Evolutionary conservation across 768 basidiomycete species (phyloP).

Genomic region (Tulasnella sp.): DNA sequence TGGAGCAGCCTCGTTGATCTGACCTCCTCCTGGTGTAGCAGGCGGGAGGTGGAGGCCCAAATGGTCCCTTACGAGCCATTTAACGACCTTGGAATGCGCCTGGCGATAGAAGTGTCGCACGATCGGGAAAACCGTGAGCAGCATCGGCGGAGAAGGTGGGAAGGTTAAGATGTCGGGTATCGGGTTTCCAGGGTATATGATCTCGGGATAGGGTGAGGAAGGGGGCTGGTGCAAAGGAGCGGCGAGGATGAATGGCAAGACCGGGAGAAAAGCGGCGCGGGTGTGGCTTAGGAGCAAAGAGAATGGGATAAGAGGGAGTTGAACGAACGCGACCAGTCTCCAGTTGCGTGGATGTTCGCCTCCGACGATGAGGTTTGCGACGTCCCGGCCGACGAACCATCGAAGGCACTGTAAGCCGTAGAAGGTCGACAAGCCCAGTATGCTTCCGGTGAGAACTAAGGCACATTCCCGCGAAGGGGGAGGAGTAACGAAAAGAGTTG

Average conservation of each 20-base stretch:
- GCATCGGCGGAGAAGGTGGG: slow-evolving; percentile 11
- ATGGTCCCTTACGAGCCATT: slow-evolving; percentile 15
- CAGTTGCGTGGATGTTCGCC: slow-evolving; percentile 24
- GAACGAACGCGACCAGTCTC: slow-evolving; percentile 17
- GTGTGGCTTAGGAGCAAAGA: slow-evolving; percentile 11
- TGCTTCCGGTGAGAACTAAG: background rate
- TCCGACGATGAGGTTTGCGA: slow-evolving; percentile 25
- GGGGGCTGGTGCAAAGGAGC: background rate
- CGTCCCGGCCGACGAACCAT: slow-evolving; percentile 21
- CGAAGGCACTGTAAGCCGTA: slow-evolving; percentile 18
- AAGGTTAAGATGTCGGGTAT: background rate
- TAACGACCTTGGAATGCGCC: background rate
- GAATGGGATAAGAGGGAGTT: slow-evolving; percentile 29
- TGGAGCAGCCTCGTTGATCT: background rate
- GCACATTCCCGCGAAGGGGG: background rate
- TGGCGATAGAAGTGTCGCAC: slow-evolving; percentile 15
- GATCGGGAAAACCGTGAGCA: slow-evolving; percentile 24
- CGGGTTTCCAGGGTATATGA: slow-evolving; percentile 11
- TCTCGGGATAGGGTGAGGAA: background rate
- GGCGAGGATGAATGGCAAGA: slow-evolving; percentile 21
- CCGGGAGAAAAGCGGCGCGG: background rate
- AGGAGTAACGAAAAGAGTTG: background rate
- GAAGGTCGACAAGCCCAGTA: slow-evolving; percentile 19
- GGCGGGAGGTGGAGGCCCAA: background rate
- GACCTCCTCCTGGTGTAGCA: background rate